Evolutionary conservation across 1,284 basidiomycete genomes (phyloP).

Genomic region (Pascua sp.): DNA sequence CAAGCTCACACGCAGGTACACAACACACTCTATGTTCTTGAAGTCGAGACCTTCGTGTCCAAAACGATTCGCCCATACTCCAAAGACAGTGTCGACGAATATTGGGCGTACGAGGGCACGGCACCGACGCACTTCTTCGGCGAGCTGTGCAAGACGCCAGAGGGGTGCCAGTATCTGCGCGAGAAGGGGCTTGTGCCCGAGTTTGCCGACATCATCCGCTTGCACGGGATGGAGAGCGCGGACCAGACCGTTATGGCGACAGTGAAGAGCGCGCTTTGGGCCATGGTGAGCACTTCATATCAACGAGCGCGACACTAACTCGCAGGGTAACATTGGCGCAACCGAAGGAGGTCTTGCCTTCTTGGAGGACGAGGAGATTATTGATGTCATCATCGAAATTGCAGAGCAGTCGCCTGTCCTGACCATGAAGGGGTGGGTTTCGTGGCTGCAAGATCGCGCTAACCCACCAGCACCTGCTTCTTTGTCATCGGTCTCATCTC

Average conservation of each 20-base stretch:
- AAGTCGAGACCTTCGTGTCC: constrained; percentile 47
- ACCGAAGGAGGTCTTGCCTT: constrained; percentile 87
- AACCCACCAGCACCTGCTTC: constrained; percentile 75
- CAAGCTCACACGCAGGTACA: constrained; percentile 29
- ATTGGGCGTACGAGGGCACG: constrained; percentile 69
- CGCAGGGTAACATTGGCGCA: constrained; percentile 90
- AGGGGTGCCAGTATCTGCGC: constrained; percentile 83
- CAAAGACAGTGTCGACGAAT: constrained; percentile 39
- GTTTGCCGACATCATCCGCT: constrained; percentile 83
- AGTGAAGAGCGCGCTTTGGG: constrained; percentile 94
- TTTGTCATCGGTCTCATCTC: constrained; percentile 85
- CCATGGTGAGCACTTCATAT: constrained; percentile 64
- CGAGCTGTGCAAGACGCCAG: constrained; percentile 91
- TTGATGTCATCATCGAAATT: constrained; percentile 83
- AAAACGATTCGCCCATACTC: constrained; percentile 43
- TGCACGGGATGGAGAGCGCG: constrained; percentile 77
- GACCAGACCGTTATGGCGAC: constrained; percentile 80
- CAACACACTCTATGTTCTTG: constrained; percentile 48
- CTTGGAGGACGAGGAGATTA: constrained; percentile 89
- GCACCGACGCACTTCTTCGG: constrained; percentile 97
- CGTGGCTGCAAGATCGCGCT: neutral
- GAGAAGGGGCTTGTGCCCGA: constrained; percentile 89
- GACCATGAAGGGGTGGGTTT: constrained; percentile 84
- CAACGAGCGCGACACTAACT: neutral
- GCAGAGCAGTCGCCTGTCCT: constrained; percentile 83